Evolutionary conservation across 83 land plant genomes (phyloP).

Genomic region (Picea abies): DNA sequence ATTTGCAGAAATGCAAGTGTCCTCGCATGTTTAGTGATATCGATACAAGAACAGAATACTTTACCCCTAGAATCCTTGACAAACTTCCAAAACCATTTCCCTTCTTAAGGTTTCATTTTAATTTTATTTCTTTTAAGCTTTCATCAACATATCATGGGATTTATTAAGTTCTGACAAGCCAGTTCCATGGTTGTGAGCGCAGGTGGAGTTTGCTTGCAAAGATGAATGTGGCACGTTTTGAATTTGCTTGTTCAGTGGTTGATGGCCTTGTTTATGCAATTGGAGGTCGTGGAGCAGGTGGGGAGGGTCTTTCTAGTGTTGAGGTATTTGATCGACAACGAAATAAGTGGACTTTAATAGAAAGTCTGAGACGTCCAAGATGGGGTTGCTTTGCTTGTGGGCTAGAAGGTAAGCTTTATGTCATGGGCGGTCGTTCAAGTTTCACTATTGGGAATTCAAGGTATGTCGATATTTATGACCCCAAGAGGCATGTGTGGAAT

Average conservation of each 20-base stretch:
- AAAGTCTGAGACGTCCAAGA: conserved; percentile 64
- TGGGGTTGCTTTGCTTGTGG: conserved; percentile 82
- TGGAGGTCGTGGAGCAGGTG: conserved; percentile 64
- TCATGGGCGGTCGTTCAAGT: conserved; percentile 87
- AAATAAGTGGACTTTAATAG: conserved; percentile 57
- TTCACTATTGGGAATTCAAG: conserved; percentile 80
- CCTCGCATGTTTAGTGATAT: too few species aligned
- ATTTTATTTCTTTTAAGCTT: too few species aligned
- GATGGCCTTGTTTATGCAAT: conserved; percentile 23
- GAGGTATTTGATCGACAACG: conserved; percentile 68
- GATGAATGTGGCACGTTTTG: too few species aligned
- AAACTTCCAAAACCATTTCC: too few species aligned
- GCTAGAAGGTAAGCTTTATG: conserved; percentile 65
- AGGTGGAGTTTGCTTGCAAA: conserved; percentile 49
- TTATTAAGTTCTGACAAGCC: too few species aligned
- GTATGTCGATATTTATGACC: conserved; percentile 67
- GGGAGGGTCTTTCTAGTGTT: conserved; percentile 54
- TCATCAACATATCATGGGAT: too few species aligned
- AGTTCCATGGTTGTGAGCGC: background rate
- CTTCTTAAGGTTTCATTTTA: too few species aligned
- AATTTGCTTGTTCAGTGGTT: too few species aligned
- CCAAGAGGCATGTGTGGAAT: conserved; percentile 45
- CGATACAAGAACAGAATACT: too few species aligned
- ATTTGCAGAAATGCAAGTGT: too few species aligned
- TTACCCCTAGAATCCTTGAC: too few species aligned